A percentile compares a stretch with the other conserved stretches of the same genome.
phyloP scores from a whole-genome alignment of 352 stramenopile genomes.

The Globisporangium takayamanum region DNA sequence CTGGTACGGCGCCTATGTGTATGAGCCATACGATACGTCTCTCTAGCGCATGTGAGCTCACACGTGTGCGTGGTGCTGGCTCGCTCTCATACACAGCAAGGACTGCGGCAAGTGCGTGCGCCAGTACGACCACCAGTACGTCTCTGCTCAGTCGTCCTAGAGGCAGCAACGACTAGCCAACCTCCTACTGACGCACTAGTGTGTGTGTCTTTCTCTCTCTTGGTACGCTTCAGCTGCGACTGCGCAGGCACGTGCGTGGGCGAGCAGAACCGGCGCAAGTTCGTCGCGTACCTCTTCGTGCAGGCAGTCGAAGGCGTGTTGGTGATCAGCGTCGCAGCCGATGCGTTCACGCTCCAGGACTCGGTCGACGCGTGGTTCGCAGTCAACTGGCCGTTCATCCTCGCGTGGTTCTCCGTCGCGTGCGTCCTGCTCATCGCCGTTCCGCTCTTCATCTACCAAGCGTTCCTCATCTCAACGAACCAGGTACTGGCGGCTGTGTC shows the following conservation, averaged over 20 bases:
- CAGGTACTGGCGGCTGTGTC: conserved; percentile 15
- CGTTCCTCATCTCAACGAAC: conserved; percentile 67
- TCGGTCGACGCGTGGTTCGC: conserved; percentile 67
- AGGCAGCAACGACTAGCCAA: not conserved
- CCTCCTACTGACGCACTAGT: not conserved
- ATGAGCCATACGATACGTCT: not conserved
- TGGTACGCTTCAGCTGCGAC: conserved; percentile 43
- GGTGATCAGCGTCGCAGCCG: conserved; percentile 44
- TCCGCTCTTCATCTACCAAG: conserved; percentile 60
- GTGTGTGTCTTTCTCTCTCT: not conserved
- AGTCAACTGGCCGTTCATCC: conserved; percentile 58
- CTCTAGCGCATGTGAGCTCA: too few species aligned
- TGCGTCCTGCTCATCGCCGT: conserved; percentile 53
- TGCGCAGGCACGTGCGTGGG: conserved; percentile 73
- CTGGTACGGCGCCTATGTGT: conserved; percentile 27
- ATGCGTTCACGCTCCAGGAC: conserved; percentile 44
- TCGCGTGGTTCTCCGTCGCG: conserved; percentile 53
- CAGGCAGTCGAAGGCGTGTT: conserved; percentile 44
- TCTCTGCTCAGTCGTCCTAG: not conserved
- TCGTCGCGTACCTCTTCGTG: conserved; percentile 57
- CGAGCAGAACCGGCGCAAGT: conserved; percentile 57
- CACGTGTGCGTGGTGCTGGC: not conserved
- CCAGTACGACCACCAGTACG: conserved; percentile 81
- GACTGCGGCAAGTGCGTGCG: conserved; percentile 63
- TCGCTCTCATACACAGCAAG: conserved; percentile 30